Evolutionary conservation across 73 alveolate genomes (phyloP).

Genomic region (Breviolum minutum): DNA sequence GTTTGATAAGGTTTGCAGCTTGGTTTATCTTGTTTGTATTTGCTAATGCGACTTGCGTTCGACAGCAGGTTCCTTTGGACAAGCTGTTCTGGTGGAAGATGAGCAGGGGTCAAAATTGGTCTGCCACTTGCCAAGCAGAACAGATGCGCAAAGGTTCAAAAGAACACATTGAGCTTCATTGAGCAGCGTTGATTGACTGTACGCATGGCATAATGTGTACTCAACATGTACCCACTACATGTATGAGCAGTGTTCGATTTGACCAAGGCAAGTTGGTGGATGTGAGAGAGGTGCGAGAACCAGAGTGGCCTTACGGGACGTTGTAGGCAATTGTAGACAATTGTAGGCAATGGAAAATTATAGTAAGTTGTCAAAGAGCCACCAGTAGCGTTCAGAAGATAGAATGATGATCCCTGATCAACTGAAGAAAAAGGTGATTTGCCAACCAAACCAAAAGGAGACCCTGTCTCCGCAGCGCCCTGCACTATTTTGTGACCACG

Average conservation of each 20-base stretch:
- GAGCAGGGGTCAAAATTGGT: constrained; percentile 62
- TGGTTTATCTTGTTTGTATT: neutral
- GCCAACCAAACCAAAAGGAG: too few species aligned
- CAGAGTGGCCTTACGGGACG: neutral
- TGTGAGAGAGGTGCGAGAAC: constrained; percentile 19
- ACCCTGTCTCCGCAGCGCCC: too few species aligned
- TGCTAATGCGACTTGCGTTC: neutral
- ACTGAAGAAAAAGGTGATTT: too few species aligned
- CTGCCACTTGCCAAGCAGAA: neutral
- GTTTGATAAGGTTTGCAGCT: neutral
- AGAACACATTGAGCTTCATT: too few species aligned
- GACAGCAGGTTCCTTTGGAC: constrained; percentile 73
- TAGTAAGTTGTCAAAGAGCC: too few species aligned
- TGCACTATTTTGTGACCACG: too few species aligned
- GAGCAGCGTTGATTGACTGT: too few species aligned
- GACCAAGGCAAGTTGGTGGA: constrained; percentile 92
- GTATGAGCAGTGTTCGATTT: neutral
- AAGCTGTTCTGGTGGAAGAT: constrained; percentile 81
- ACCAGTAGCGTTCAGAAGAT: too few species aligned
- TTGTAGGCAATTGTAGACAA: neutral
- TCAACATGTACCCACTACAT: neutral
- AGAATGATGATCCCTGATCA: too few species aligned
- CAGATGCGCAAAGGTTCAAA: neutral
- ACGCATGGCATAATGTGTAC: neutral
- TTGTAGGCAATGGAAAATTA: too few species aligned